Conservation (phyloP, 2,329 filamentous ascomycete genomes). For the Zymoseptoria brevis region DNA sequence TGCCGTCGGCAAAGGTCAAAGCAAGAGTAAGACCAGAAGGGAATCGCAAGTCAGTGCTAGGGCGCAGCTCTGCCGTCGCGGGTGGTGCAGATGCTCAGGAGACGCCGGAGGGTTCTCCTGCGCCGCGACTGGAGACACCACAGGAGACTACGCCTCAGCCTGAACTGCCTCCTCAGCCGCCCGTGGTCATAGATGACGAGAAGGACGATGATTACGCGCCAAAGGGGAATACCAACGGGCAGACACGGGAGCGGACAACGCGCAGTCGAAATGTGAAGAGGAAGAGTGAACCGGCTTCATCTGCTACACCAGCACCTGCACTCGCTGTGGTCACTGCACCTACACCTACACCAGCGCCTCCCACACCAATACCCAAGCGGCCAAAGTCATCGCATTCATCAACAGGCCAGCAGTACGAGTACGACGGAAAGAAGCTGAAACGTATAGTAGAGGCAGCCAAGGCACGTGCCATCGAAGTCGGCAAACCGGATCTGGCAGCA, state of each 20-base stretch:
- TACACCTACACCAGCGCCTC: neutral
- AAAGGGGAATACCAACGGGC: slow-evolving; percentile 22
- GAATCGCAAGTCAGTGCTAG: slow-evolving; percentile 34
- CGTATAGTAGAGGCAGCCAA: slow-evolving; percentile 37
- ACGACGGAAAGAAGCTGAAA: slow-evolving; percentile 21
- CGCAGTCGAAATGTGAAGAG: slow-evolving; percentile 18
- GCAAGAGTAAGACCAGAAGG: slow-evolving; percentile 43
- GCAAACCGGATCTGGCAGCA: slow-evolving; percentile 30
- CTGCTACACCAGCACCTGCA: slow-evolving; percentile 12
- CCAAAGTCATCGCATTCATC: neutral
- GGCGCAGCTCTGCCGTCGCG: slow-evolving; percentile 34
- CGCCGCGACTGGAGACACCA: slow-evolving; percentile 19
- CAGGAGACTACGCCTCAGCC: slow-evolving; percentile 27
- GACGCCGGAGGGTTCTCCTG: slow-evolving; percentile 41
- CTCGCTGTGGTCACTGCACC: neutral
- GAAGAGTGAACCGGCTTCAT: slow-evolving; percentile 17
- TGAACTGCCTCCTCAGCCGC: slow-evolving; percentile 29
- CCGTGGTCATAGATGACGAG: slow-evolving; percentile 35
- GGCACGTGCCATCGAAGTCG: slow-evolving; percentile 31
- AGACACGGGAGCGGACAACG: slow-evolving; percentile 25
- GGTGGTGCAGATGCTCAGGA: slow-evolving; percentile 35
- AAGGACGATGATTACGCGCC: slow-evolving; percentile 41
- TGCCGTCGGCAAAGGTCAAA: slow-evolving; percentile 57
- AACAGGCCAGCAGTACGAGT: slow-evolving; percentile 9
- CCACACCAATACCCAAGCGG: neutral